Conservation (phyloP, 768 basidiomycete genomes). For the Leccinum obscurum region DNA sequence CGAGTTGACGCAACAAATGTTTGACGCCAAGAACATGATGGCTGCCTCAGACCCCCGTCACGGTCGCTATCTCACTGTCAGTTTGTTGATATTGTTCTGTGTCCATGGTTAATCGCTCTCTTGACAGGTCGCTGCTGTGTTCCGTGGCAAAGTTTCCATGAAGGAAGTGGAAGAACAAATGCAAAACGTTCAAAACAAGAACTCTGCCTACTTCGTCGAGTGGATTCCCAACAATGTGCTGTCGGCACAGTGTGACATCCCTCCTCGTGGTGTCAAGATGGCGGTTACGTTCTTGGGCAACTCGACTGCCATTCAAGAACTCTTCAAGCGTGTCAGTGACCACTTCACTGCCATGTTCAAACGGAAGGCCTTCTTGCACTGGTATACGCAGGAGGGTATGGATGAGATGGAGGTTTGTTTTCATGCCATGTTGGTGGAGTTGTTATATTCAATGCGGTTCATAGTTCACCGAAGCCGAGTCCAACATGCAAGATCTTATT, state of each 20-base stretch:
- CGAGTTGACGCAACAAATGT: slow-evolving; percentile 99
- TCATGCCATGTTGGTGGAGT: neutral
- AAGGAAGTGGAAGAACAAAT: slow-evolving; percentile 99
- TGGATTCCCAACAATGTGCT: slow-evolving; percentile 99
- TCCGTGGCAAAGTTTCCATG: slow-evolving; percentile 99
- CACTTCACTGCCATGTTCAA: slow-evolving; percentile 99
- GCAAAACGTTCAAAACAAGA: slow-evolving; percentile 97
- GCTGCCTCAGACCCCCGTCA: slow-evolving; percentile 96
- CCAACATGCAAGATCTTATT: slow-evolving; percentile 98
- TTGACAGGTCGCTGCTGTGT: slow-evolving; percentile 81
- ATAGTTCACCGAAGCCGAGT: slow-evolving; percentile 96
- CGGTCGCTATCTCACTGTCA: slow-evolving; percentile 94
- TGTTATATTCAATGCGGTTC: slow-evolving; percentile 2
- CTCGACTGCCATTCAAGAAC: slow-evolving; percentile 94
- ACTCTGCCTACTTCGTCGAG: slow-evolving; percentile 97
- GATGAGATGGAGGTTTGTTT: slow-evolving; percentile 87
- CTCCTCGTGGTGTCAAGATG: slow-evolving; percentile 95
- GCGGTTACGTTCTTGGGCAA: slow-evolving; percentile 97
- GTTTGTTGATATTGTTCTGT: slow-evolving; percentile 18
- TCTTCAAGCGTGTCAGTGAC: slow-evolving; percentile 98
- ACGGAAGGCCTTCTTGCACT: slow-evolving; percentile 97
- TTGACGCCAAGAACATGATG: slow-evolving; percentile 99
- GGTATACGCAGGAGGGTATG: slow-evolving; percentile 99
- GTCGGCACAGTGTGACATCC: slow-evolving; percentile 97
- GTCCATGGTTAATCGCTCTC: neutral